Evolutionary conservation across 805 yeast genomes (phyloP).

Genomic region (Saccharomyces mikatae): DNA sequence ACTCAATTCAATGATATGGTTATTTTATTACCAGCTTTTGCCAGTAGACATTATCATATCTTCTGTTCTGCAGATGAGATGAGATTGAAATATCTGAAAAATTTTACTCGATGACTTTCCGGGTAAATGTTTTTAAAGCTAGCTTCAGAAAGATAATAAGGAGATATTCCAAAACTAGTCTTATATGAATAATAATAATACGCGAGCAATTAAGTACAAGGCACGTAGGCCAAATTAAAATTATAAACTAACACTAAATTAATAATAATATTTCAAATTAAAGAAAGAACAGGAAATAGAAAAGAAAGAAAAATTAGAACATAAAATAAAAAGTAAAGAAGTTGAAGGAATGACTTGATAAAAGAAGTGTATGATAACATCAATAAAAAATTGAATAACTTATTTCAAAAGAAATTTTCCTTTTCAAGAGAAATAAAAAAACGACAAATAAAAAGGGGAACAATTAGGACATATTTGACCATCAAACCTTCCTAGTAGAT

Average conservation of each 20-base stretch:
- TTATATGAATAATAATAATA: not conserved
- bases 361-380: not conserved
- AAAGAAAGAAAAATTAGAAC: not conserved
- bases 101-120: not conserved
- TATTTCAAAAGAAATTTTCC: not conserved
- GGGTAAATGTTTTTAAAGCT: not conserved
- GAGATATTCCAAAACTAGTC: not conserved
- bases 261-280: not conserved
- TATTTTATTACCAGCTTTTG: not conserved
- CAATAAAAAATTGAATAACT: not conserved
- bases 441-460: not conserved
- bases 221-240: not conserved
- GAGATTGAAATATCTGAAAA: constrained; percentile 4
- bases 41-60: not conserved
- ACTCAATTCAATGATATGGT: not conserved
- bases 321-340: not conserved
- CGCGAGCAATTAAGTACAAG: not conserved
- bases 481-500: not conserved
- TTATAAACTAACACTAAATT: not conserved
- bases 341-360: not conserved
- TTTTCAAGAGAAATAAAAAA: not conserved
- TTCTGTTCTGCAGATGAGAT: not conserved
- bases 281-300: not conserved
- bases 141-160: not conserved
- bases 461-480: not conserved